Evolutionary conservation across 768 basidiomycete species (phyloP).

Genomic region (Leccinum sublutescens): DNA sequence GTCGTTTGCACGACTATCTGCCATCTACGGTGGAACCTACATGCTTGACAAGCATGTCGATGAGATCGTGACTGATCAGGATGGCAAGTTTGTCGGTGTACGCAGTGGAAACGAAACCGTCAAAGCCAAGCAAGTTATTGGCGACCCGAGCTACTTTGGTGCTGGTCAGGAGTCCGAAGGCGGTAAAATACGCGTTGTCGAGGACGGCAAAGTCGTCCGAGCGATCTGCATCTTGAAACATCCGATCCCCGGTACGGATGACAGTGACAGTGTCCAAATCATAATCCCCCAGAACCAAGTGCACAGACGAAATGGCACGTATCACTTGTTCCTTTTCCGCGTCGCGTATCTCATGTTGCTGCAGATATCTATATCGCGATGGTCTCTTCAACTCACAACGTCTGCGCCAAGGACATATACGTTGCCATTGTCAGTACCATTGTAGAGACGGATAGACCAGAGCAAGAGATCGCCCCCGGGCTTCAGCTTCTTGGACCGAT

Average conservation of each 20-base stretch:
- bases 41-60: conserved; percentile 98
- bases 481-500: conserved; percentile 89
- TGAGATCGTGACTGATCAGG: conserved; percentile 79
- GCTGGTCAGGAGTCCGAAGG: conserved; percentile 60
- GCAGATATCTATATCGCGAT: conserved; percentile 98
- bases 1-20: conserved; percentile 95
- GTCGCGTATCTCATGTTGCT: conserved; percentile 6
- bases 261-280: conserved; percentile 93
- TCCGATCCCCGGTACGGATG: conserved; percentile 96
- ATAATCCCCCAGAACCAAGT: conserved; percentile 99
- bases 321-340: neutral
- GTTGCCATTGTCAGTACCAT: conserved; percentile 98
- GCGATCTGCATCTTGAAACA: conserved; percentile 99
- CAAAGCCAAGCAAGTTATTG: conserved; percentile 96
- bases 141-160: conserved; percentile 96
- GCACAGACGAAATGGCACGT: conserved; percentile 82
- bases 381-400: conserved; percentile 96
- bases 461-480: conserved; percentile 89
- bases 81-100: conserved; percentile 93
- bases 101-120: conserved; percentile 87
- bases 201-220: conserved; percentile 91
- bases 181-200: conserved; percentile 84
- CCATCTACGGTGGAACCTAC: conserved; percentile 99
- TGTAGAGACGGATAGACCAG: conserved; percentile 91
- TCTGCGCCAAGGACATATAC: conserved; percentile 93